Evolutionary conservation across 2,329 filamentous ascomycete species (phyloP), one percentile per base, ranked within the genome.

Genomic region (Periconia macrospinosa): DNA sequence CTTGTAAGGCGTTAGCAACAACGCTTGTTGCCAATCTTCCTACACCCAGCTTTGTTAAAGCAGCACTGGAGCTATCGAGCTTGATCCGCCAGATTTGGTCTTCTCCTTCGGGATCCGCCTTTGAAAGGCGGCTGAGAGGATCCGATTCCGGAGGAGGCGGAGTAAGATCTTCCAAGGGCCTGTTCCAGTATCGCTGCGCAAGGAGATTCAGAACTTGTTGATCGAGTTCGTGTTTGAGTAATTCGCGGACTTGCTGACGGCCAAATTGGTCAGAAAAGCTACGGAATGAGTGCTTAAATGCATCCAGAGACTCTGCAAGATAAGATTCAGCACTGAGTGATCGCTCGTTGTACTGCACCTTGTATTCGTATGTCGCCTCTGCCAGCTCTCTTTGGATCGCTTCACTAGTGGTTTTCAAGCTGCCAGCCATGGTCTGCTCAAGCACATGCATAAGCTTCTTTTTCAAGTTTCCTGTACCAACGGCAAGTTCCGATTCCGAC

Each of bases 271-370:
- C 91, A 0, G 91, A 87, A 68, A 97, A 96, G 61, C 90, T 88
- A 71, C 96, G 97, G 78, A 99, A 99, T 0, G 91, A 91, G 74
- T 97, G 95, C 76, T 99, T 99, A 82, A 99, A 97, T 18, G 88
- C 87, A 73, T 99, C 94, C 3, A 99, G 79, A 61, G 90, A 96
- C 73, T 97, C 94, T 1, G 94, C 94, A 40, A 99, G 83, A 70
- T 99, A 99, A 3, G 93, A 96, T 71, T 99, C 94, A 1, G 94
- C 94, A 47, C 91, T 96, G 35, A 99, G 80, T 1, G 93, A 91
- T 7, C 94, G 87, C 71, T 99, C 94, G 68, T 99, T 99, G 77
- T 99, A 99, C 73, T 99, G 95, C 6, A 99, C 94, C 73, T 99
- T 99, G 81, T 96, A 99, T 75, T 99, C 93, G 69, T 99, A 99